These are phyloP conservation scores for Diplocarpon rosae DNA, from an alignment of 2,329 filamentous ascomycete genomes.

Conservation along the genomic window DNA sequence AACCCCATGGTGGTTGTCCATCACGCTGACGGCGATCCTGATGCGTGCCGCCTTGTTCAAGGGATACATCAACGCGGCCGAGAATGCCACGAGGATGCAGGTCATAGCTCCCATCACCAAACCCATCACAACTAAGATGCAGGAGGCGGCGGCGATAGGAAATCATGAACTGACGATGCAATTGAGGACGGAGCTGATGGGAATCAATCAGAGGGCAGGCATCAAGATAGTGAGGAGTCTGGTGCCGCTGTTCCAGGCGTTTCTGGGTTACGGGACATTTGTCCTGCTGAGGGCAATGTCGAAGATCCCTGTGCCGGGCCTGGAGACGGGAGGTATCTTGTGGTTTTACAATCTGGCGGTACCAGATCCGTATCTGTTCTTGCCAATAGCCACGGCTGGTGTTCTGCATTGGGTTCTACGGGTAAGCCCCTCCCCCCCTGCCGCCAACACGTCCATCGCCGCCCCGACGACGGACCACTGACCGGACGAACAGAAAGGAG, in stretches of 20 bases:
- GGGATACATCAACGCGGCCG: conserved; percentile 49
- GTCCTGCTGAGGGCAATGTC: conserved; percentile 65
- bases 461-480: neutral
- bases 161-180: conserved; percentile 39
- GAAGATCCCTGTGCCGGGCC: conserved; percentile 65
- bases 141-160: conserved; percentile 26
- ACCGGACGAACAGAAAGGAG: conserved; percentile 31
- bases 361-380: conserved; percentile 64
- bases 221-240: conserved; percentile 40
- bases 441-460: neutral
- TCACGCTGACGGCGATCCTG: conserved; percentile 52
- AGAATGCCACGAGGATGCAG: conserved; percentile 51
- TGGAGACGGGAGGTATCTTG: conserved; percentile 57
- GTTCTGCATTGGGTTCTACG: conserved; percentile 34
- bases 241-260: conserved; percentile 49
- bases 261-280: conserved; percentile 74
- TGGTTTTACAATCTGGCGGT: conserved; percentile 75
- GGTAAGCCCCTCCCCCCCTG: conserved; percentile 13
- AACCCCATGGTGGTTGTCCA: conserved; percentile 73
- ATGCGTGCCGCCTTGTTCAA: conserved; percentile 57
- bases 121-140: conserved; percentile 46
- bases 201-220: conserved; percentile 43
- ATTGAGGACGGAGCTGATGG: conserved; percentile 35
- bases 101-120: conserved; percentile 45
- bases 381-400: conserved; percentile 58